Evolutionary conservation across 306 rosid genomes (phyloP).

Genomic region (Begonia loranthoides): DNA sequence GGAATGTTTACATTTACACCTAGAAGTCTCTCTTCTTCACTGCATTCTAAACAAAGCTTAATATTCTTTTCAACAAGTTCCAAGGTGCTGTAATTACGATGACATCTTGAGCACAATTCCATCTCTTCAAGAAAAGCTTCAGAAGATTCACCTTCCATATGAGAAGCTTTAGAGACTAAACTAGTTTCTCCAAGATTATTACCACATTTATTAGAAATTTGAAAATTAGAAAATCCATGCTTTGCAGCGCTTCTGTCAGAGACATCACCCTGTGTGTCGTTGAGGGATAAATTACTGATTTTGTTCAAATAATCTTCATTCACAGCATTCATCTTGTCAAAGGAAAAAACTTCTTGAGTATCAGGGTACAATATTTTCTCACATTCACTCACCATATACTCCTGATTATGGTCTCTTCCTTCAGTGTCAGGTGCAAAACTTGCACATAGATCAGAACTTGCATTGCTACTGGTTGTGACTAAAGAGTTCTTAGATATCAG

Average conservation of each 20-base stretch:
- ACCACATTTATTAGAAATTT: conserved; percentile 18
- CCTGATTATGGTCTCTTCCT: conserved; percentile 53
- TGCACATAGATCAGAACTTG: conserved; percentile 50
- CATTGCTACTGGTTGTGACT: conserved; percentile 64
- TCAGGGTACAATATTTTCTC: conserved; percentile 39
- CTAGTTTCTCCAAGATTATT: conserved; percentile 17
- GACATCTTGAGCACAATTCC: conserved; percentile 46
- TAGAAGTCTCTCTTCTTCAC: conserved; percentile 25
- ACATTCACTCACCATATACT: conserved; percentile 41
- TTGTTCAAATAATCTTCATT: conserved; percentile 25
- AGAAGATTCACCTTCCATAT: conserved; percentile 20
- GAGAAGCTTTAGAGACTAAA: conserved; percentile 27
- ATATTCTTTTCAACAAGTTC: conserved; percentile 21
- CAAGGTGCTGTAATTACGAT: conserved; percentile 22
- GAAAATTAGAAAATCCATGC: conserved; percentile 18
- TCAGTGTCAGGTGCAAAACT: conserved; percentile 40
- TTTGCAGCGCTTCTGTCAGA: conserved; percentile 17
- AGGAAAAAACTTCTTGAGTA: conserved; percentile 48
- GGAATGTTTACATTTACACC: conserved; percentile 17
- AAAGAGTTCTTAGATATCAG: conserved; percentile 72
- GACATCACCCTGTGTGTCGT: conserved; percentile 12
- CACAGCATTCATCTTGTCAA: conserved; percentile 55
- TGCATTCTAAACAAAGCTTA: conserved; percentile 47
- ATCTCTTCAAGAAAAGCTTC: conserved; percentile 27
- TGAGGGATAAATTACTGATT: conserved; percentile 16